Conservation (phyloP, 2,329 filamentous ascomycete genomes). For the Fusarium piperis region DNA sequence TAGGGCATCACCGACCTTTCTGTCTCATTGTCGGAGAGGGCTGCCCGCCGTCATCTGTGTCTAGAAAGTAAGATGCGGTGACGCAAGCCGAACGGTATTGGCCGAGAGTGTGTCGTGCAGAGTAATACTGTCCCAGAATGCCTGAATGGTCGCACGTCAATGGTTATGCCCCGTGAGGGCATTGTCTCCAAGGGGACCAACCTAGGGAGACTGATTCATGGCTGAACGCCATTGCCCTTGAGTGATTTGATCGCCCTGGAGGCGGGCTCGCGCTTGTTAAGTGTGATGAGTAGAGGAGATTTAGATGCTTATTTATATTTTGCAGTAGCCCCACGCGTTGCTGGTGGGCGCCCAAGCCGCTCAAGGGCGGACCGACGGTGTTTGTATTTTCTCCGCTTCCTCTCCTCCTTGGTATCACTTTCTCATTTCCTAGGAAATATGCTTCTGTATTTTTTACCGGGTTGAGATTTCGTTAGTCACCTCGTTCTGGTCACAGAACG, state of each 20-base stretch:
- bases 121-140: constrained; percentile 11
- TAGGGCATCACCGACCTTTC: background rate
- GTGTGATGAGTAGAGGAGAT: background rate
- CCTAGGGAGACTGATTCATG: constrained; percentile 6
- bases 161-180: no score
- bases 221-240: background rate
- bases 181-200: background rate
- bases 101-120: background rate
- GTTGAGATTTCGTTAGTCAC: no score
- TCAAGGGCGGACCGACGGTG: no score
- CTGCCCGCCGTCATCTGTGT: background rate
- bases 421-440: no score
- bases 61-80: background rate
- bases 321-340: no score
- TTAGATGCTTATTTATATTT: background rate
- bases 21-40: no score
- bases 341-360: no score
- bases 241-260: background rate
- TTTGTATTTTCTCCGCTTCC: no score
- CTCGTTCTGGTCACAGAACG: no score
- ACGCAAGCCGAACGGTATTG: constrained; percentile 24
- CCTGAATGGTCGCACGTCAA: background rate
- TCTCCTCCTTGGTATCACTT: no score
- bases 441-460: no score
- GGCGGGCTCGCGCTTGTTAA: background rate